A percentile compares a stretch with the other conserved stretches of the same genome.
phyloP scores from a whole-genome alignment of 495 filamentous ascomycete genomes.

The Daldinia caldariorum region DNA sequence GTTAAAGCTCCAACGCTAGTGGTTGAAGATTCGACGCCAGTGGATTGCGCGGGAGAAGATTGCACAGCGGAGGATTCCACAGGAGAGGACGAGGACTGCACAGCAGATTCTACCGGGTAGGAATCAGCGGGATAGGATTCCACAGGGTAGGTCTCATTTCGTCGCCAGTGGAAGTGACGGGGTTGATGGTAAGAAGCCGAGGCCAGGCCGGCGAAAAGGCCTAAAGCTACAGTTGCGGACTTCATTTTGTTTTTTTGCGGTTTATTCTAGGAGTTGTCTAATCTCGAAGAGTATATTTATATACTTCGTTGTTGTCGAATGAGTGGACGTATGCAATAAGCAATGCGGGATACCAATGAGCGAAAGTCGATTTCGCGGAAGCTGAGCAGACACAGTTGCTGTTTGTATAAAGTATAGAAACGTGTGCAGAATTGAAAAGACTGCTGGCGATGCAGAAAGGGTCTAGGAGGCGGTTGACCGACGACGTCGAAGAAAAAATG shows the following conservation, averaged over 20 bases:
- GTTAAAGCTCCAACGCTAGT: slow-evolving; percentile 48
- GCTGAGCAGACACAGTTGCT: slow-evolving; percentile 54
- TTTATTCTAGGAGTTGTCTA: slow-evolving; percentile 32
- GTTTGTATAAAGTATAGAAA: slow-evolving; percentile 33
- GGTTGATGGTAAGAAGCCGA: slow-evolving; percentile 54
- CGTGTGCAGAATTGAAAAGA: slow-evolving; percentile 41
- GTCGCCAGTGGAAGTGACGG: slow-evolving; percentile 53
- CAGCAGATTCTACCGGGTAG: slow-evolving; percentile 1
- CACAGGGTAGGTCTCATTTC: slow-evolving; percentile 48
- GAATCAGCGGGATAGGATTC: slow-evolving; percentile 8
- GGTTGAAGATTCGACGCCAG: slow-evolving; percentile 43
- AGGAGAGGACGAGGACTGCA: too few relatives aligned
- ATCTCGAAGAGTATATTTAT: slow-evolving; percentile 38
- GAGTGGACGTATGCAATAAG: slow-evolving; percentile 49
- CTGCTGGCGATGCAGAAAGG: slow-evolving; percentile 47
- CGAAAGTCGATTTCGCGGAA: slow-evolving; percentile 61
- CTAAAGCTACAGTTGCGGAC: slow-evolving; percentile 53
- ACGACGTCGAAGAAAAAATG: slow-evolving; percentile 46
- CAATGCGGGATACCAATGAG: slow-evolving; percentile 47
- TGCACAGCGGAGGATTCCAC: slow-evolving; percentile 34
- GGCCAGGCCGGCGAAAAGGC: slow-evolving; percentile 57
- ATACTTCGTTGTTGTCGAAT: slow-evolving; percentile 47
- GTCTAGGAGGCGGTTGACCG: slow-evolving; percentile 38
- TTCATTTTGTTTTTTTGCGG: slow-evolving; percentile 56
- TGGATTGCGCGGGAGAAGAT: background rate